phyloP scores from a whole-genome alignment of 169 alveolate genomes.

The Miamiensis avidus region DNA sequence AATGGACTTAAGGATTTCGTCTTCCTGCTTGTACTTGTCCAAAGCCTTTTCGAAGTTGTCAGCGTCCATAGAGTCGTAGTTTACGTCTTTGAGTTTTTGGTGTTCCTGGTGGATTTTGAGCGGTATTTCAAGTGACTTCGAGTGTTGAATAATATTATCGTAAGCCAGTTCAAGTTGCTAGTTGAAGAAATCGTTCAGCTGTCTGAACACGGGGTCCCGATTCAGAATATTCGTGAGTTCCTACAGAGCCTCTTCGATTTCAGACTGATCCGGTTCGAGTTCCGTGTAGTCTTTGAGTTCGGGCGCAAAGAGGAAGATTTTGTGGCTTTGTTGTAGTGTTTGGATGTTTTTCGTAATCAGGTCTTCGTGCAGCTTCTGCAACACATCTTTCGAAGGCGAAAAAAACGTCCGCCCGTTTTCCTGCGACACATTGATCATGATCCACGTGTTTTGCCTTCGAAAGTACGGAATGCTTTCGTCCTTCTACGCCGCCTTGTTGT shows the following conservation, averaged over 20 bases:
- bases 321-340: too few species aligned
- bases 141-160: not conserved
- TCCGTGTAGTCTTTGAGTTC: too few species aligned
- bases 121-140: not conserved
- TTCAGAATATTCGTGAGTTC: not conserved
- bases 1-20: not conserved
- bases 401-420: not conserved
- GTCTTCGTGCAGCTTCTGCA: not conserved
- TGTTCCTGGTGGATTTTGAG: not conserved
- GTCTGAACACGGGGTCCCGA: not conserved
- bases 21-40: not conserved
- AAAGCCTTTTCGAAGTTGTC: not conserved
- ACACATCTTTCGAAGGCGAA: not conserved
- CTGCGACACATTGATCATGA: not conserved
- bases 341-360: not conserved
- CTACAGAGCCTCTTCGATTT: not conserved
- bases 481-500: not conserved
- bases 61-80: not conserved
- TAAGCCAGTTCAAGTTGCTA: not conserved
- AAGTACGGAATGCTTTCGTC: not conserved
- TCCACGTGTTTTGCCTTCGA: not conserved
- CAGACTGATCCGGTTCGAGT: too few species aligned
- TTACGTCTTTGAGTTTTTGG: too few species aligned
- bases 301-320: too few species aligned
- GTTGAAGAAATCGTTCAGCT: not conserved